These are phyloP conservation scores for Sequoiadendron giganteum DNA, from an alignment of 75 land plant species.

Conservation along the genomic window DNA sequence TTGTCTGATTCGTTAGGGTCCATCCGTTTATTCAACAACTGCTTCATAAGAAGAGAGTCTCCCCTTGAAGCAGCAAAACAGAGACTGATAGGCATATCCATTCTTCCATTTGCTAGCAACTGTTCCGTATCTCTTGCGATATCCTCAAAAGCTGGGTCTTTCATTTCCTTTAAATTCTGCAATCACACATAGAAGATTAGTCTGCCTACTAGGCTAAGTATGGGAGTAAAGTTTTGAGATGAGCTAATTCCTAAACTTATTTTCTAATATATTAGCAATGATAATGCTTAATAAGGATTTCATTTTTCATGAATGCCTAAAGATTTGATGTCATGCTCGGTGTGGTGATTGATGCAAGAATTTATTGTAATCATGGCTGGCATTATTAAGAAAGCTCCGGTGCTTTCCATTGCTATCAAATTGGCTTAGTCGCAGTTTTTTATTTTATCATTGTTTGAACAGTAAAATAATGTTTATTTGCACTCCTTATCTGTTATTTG, in stretches of 20 bases:
- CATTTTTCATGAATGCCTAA: neutral
- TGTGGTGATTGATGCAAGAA: neutral
- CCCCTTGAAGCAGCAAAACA: slow-evolving; percentile 47
- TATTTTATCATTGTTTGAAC: neutral
- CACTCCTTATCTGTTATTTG: neutral
- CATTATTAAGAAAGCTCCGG: neutral
- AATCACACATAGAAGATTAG: neutral
- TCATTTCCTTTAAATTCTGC: slow-evolving; percentile 42
- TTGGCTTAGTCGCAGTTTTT: neutral
- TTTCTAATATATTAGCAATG: neutral
- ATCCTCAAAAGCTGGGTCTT: slow-evolving; percentile 40
- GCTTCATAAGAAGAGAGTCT: slow-evolving; percentile 38
- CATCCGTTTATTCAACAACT: slow-evolving; percentile 33
- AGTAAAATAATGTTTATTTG: neutral
- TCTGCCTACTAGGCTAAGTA: neutral
- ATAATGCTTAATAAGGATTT: neutral
- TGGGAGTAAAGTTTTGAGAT: neutral
- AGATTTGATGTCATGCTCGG: neutral
- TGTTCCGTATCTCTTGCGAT: slow-evolving; percentile 44
- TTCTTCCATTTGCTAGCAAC: slow-evolving; percentile 41
- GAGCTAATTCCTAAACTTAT: neutral
- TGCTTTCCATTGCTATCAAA: neutral
- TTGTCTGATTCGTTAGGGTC: slow-evolving; percentile 62
- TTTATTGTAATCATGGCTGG: neutral
- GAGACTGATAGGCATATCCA: slow-evolving; percentile 44